These are phyloP conservation scores for Aureobasidium sp. DNA, from an alignment of 2,329 filamentous ascomycete species.

Conservation along the genomic window DNA sequence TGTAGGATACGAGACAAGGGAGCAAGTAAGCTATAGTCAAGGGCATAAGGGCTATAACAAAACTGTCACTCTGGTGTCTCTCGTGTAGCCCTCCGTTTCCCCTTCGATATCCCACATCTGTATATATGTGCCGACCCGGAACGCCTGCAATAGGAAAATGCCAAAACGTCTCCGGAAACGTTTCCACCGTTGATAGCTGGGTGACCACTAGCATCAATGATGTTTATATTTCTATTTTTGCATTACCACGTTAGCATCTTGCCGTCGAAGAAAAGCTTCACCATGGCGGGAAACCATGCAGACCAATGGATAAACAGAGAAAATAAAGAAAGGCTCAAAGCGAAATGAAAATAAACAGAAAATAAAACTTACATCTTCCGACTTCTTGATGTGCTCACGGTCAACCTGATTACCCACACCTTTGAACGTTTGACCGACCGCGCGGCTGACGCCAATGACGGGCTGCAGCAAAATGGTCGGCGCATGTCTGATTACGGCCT, in stretches of 20 bases:
- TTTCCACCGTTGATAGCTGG: not conserved
- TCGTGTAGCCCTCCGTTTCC: not conserved
- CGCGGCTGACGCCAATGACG: constrained; percentile 82
- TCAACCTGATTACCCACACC: constrained; percentile 90
- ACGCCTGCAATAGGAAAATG: not conserved
- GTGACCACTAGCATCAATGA: not conserved
- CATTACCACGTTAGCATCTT: not conserved
- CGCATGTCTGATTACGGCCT: constrained; percentile 67
- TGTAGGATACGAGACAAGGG: too few species aligned
- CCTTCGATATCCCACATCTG: not conserved
- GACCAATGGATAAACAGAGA: too few species aligned
- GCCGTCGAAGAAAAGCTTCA: not conserved
- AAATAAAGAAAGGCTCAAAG: not conserved
- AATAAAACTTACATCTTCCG: constrained; percentile 70
- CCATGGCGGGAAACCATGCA: not conserved
- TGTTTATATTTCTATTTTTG: not conserved
- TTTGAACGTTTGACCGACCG: constrained; percentile 78
- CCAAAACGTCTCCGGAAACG: not conserved
- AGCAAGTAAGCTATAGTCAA: not conserved
- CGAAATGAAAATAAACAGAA: too few species aligned
- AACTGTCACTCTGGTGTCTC: not conserved
- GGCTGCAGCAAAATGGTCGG: constrained; percentile 91
- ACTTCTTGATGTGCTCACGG: constrained; percentile 66
- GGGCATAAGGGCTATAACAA: not conserved
- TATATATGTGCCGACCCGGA: not conserved